Conservation (phyloP, 805 yeast genomes). For the Brettanomyces sp. region DNA sequence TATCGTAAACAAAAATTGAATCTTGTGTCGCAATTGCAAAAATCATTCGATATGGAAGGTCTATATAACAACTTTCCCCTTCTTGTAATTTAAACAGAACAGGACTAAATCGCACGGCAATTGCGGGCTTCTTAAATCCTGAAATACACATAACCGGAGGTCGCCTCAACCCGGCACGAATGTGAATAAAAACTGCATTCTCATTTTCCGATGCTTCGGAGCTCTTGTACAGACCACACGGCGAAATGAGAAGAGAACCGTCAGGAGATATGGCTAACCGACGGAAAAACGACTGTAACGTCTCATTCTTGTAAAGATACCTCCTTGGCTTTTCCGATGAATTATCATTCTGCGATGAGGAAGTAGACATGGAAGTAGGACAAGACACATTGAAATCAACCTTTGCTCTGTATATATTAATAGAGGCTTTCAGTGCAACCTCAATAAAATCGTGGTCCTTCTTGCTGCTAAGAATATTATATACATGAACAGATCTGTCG, state of each 20-base stretch:
- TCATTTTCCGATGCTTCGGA: constrained; percentile 6
- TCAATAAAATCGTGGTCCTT: constrained; percentile 3
- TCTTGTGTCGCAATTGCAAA: constrained; percentile 94
- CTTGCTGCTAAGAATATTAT: constrained; percentile 31
- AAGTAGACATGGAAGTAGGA: constrained; percentile 10
- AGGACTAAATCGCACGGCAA: constrained; percentile 76
- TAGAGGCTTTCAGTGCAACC: constrained; percentile 32
- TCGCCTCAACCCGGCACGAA: constrained; percentile 56
- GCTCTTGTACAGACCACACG: constrained; percentile 55
- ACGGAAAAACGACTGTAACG: constrained; percentile 84
- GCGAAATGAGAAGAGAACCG: constrained; percentile 71
- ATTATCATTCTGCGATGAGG: neutral
- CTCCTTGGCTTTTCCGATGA: constrained; percentile 36
- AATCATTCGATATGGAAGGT: constrained; percentile 68
- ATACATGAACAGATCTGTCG: constrained; percentile 74
- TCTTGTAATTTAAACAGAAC: constrained; percentile 35
- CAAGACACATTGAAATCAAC: constrained; percentile 36
- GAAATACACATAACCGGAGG: constrained; percentile 76
- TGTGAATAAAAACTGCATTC: constrained; percentile 74
- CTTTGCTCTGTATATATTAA: constrained; percentile 50
- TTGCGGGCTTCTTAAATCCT: constrained; percentile 73
- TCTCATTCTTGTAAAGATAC: constrained; percentile 70
- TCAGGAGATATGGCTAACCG: constrained; percentile 83
- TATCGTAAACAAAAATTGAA: constrained; percentile 72
- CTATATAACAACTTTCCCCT: constrained; percentile 27